Conservation (phyloP, 495 filamentous ascomycete species). For the Aspergillus indologenus region DNA sequence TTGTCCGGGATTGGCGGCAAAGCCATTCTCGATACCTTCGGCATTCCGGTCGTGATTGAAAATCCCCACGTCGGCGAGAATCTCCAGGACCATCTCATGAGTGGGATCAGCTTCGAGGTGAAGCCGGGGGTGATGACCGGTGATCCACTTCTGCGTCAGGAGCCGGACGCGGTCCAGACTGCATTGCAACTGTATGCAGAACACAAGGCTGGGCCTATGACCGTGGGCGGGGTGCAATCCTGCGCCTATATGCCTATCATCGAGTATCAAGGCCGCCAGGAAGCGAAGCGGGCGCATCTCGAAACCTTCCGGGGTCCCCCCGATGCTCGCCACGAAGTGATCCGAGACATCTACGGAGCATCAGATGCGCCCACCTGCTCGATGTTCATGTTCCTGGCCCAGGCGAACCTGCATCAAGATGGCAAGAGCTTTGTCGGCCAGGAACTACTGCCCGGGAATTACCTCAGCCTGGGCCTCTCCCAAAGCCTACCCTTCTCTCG, state of each 20-base stretch:
- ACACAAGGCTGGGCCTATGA: slow-evolving; percentile 13
- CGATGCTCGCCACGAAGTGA: slow-evolving; percentile 4
- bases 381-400: slow-evolving; percentile 13
- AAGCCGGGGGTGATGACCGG: neutral
- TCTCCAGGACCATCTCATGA: slow-evolving; percentile 49
- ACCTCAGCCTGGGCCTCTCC: too few species aligned
- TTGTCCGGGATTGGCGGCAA: slow-evolving; percentile 50
- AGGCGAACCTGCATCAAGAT: slow-evolving; percentile 9
- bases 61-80: slow-evolving; percentile 54
- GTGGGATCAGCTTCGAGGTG: neutral
- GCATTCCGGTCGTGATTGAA: slow-evolving; percentile 42
- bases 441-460: too few species aligned
- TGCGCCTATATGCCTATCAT: slow-evolving; percentile 15
- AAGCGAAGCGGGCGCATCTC: neutral
- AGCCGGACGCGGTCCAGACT: slow-evolving; percentile 13
- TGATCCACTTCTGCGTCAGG: neutral
- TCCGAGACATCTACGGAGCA: slow-evolving; percentile 12
- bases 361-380: slow-evolving; percentile 10
- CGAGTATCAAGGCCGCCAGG: slow-evolving; percentile 3
- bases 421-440: too few species aligned
- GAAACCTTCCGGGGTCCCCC: neutral
- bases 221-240: slow-evolving; percentile 8
- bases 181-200: slow-evolving; percentile 18
- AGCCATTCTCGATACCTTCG: slow-evolving; percentile 36
- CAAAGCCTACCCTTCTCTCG: neutral